Evolutionary conservation across 768 basidiomycete species (phyloP).

Genomic region (Naganishia vaughanmartiniae): DNA sequence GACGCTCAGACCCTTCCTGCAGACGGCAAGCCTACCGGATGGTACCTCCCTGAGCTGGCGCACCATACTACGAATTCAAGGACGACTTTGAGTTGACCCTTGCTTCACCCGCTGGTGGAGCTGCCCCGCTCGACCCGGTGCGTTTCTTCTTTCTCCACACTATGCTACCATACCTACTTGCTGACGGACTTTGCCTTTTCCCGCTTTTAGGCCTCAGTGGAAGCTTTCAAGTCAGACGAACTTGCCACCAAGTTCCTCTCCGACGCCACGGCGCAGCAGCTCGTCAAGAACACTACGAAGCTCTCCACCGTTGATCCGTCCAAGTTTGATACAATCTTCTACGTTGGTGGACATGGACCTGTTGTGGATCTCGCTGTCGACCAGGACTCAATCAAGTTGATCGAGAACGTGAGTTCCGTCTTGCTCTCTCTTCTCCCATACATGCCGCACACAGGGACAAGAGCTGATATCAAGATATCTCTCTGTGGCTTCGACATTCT

Average conservation of each 20-base stretch:
- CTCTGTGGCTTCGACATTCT: too few species aligned
- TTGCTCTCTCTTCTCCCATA: too few species aligned
- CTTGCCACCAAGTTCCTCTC: constrained; percentile 61
- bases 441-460: too few species aligned
- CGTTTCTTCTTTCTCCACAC: not conserved
- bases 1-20: not conserved
- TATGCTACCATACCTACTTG: not conserved
- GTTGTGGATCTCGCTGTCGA: constrained; percentile 68
- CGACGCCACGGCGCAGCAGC: constrained; percentile 60
- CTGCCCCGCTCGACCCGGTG: constrained; percentile 66
- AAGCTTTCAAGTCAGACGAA: constrained; percentile 61
- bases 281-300: constrained; percentile 62
- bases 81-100: constrained; percentile 61
- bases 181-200: not conserved
- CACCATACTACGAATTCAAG: constrained; percentile 64
- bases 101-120: constrained; percentile 64
- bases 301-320: constrained; percentile 61
- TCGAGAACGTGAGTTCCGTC: constrained; percentile 60
- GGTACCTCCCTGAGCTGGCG: constrained; percentile 74
- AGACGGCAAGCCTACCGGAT: constrained; percentile 54
- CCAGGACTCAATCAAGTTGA: constrained; percentile 60
- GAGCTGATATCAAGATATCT: too few species aligned
- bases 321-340: constrained; percentile 73
- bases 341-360: constrained; percentile 76
- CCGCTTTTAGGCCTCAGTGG: constrained; percentile 32